Evolutionary conservation across 495 filamentous ascomycete genomes (phyloP).

Genomic region (Neurospora sp.): DNA sequence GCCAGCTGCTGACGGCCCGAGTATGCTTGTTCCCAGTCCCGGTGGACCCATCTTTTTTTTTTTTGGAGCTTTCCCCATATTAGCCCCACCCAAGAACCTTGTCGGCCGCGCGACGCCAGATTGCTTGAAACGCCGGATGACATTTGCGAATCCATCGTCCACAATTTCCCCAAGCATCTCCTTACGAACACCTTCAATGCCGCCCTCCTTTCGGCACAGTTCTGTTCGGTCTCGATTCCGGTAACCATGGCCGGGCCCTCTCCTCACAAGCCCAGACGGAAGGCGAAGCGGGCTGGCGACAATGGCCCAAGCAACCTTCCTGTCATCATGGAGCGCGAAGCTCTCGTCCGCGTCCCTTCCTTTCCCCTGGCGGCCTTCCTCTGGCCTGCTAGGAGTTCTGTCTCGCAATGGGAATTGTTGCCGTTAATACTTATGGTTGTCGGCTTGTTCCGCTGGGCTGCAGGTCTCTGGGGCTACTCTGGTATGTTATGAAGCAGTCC

Average conservation of each 20-base stretch:
- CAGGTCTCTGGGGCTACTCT: slow-evolving; percentile 89
- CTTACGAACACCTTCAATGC: slow-evolving; percentile 11
- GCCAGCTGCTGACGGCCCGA: neutral
- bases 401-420: slow-evolving; percentile 88
- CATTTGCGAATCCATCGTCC: neutral
- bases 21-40: neutral
- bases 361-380: slow-evolving; percentile 88
- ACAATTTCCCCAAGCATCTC: neutral
- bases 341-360: slow-evolving; percentile 34
- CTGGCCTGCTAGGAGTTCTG: slow-evolving; percentile 73
- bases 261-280: slow-evolving; percentile 42
- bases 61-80: neutral
- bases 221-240: slow-evolving; percentile 7
- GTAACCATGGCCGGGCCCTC: slow-evolving; percentile 34
- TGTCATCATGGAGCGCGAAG: slow-evolving; percentile 13
- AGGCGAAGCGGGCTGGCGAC: slow-evolving; percentile 30
- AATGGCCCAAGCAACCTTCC: slow-evolving; percentile 4
- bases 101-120: slow-evolving; percentile 5
- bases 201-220: slow-evolving; percentile 1
- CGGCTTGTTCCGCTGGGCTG: slow-evolving; percentile 89
- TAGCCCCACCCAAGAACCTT: neutral
- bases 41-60: neutral
- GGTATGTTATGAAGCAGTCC: slow-evolving; percentile 38
- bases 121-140: slow-evolving; percentile 3
- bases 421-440: slow-evolving; percentile 80